phyloP scores from a whole-genome alignment of 1,139 yeast species.

The Yamadazyma diddensiae region DNA sequence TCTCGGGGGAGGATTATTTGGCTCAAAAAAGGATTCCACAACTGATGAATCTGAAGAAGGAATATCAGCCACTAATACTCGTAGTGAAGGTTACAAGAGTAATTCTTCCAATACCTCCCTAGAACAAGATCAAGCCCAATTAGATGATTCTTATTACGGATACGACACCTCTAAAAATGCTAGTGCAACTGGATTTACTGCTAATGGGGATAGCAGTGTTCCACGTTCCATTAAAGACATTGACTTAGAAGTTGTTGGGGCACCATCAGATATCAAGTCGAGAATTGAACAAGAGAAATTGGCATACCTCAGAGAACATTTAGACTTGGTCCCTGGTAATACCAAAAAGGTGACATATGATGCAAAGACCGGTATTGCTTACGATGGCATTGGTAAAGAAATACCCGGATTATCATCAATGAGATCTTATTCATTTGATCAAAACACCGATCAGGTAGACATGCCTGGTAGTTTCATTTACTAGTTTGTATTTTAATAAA shows the following conservation, averaged over 20 bases:
- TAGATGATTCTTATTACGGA: constrained; percentile 10
- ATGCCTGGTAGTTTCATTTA: constrained; percentile 19
- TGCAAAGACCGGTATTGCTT: constrained; percentile 24
- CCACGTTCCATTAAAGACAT: constrained; percentile 8
- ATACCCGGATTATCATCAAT: constrained; percentile 14
- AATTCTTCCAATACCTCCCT: constrained; percentile 6
- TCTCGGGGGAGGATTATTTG: constrained; percentile 6
- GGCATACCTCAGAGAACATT: constrained; percentile 10
- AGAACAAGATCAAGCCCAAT: constrained; percentile 3
- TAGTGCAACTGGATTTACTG: constrained; percentile 1
- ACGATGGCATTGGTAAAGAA: constrained; percentile 19
- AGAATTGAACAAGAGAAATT: constrained; percentile 11
- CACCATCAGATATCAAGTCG: constrained; percentile 11
- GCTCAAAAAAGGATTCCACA: constrained; percentile 2
- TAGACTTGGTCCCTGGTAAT: constrained; percentile 13
- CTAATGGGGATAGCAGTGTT: constrained; percentile 1
- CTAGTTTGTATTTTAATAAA: constrained; percentile 4
- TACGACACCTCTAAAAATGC: constrained; percentile 1
- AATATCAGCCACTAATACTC: constrained; percentile 1
- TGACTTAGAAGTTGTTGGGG: constrained; percentile 15
- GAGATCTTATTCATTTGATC: constrained; percentile 13
- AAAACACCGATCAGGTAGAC: constrained; percentile 7
- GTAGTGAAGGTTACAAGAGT: constrained; percentile 4
- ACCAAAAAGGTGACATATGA: constrained; percentile 21
- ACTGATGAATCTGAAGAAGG: constrained; percentile 3